Evolutionary conservation across 129 eudicot species (phyloP), one percentile per base, ranked within the genome.

Genomic region (Sambucus nigra): DNA sequence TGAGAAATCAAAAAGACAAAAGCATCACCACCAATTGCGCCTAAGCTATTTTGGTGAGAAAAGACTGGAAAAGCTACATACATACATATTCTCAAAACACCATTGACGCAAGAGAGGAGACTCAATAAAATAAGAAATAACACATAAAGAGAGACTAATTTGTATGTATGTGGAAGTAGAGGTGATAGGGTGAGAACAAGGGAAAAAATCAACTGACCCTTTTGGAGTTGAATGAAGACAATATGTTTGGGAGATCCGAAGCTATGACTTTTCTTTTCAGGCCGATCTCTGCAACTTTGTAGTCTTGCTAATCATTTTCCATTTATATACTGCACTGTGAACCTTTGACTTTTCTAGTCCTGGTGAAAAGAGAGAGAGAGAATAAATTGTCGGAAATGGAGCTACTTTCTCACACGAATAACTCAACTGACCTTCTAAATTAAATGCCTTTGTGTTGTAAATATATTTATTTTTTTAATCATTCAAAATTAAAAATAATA

Each of bases 201-300:
- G 32, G 57, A 31, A 55, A 59, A 59, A 68, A 69, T 25, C 4
- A 44, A 74, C 81, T 70, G 69, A 80, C 80, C 80, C 65, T 66
- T 61, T 54, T 23, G 57, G 39, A 53, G 32, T 41, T 18, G 42
- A 39, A 58, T 9, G 26, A 54, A 26, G 67, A 59, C 47, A 59
- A 61, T 29, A 53, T 49, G 49, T 46, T 17, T 19, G n/a, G 52
- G 19, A 35, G n/a, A 53, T 57, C 62, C 41, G 62, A 41, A 67
- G 72, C 53, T 62, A 41, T 45, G 59, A 51, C 53, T 51, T 19
- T 59, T 40, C 21, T 46, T 48, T 59, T 62, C 47, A 51, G 60
- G 61, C 47, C 35, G 65, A 54, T 63, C 27, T 57, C 41, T 19
- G 60, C 41, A 55, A 54, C 27, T 35, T 40, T 25, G 57, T 64